Conservation (phyloP, 2,329 filamentous ascomycete species). For the Lecanicillium sp. region DNA sequence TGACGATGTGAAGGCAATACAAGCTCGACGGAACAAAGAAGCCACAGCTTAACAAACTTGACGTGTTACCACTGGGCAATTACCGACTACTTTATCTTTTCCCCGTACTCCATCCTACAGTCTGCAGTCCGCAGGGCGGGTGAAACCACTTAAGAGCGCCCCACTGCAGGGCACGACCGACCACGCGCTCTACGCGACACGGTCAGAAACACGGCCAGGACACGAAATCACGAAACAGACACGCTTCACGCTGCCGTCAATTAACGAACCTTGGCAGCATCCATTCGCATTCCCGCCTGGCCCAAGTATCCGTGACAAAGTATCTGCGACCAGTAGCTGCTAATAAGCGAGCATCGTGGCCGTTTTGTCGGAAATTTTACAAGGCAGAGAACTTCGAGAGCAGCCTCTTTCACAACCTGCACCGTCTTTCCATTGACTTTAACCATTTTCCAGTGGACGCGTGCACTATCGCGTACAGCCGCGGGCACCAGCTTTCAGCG, state of each 20-base stretch:
- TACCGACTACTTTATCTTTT: too few relatives aligned
- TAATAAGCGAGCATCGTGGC: too few relatives aligned
- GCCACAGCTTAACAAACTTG: too few relatives aligned
- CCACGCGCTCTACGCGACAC: constrained; percentile 11
- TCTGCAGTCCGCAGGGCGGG: background rate
- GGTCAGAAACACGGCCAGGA: constrained; percentile 23
- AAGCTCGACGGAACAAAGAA: too few relatives aligned
- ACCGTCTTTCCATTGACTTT: too few relatives aligned
- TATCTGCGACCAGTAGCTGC: background rate
- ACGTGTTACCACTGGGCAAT: too few relatives aligned
- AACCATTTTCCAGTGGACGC: background rate
- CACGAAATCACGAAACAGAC: constrained; percentile 41
- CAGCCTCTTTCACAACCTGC: too few relatives aligned
- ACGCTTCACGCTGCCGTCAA: constrained; percentile 27
- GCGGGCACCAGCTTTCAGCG: background rate
- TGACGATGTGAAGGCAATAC: too few relatives aligned
- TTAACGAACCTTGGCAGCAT: constrained; percentile 15
- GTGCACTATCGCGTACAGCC: too few relatives aligned
- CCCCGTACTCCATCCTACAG: too few relatives aligned
- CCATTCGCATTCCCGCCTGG: background rate
- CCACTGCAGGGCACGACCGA: background rate
- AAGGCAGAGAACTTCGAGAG: too few relatives aligned
- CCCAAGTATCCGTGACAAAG: background rate
- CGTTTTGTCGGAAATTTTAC: too few relatives aligned
- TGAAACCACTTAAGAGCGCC: constrained; percentile 13